Conservation (phyloP, 1,284 basidiomycete genomes). For the Schizophyllum commune region DNA sequence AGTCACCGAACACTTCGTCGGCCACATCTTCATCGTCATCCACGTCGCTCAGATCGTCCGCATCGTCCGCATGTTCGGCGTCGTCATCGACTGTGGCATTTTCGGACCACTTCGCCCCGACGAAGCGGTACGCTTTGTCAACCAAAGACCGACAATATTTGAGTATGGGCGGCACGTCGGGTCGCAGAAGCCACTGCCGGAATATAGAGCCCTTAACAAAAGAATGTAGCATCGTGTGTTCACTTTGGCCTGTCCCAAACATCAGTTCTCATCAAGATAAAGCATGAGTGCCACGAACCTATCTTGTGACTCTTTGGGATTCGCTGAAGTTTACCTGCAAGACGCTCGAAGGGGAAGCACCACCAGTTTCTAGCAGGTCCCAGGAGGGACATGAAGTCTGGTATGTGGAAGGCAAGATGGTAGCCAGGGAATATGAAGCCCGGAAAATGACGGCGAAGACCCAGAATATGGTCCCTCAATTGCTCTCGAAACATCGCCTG, state of each 20-base stretch:
- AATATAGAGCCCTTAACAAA: neutral
- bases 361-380: slow-evolving; percentile 19
- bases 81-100: no score
- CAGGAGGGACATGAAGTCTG: slow-evolving; percentile 20
- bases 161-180: slow-evolving; percentile 6
- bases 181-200: slow-evolving; percentile 3
- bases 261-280: no score
- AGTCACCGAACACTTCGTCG: no score
- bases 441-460: slow-evolving; percentile 6
- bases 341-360: slow-evolving; percentile 12
- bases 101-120: no score
- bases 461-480: slow-evolving; percentile 15
- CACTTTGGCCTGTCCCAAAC: neutral
- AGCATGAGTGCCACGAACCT: neutral
- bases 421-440: slow-evolving; percentile 13
- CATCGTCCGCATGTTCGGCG: no score
- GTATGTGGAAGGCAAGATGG: slow-evolving; percentile 25
- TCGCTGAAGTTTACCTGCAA: slow-evolving; percentile 9
- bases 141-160: no score
- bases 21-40: no score
- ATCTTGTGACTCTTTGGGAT: slow-evolving; percentile 8
- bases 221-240: neutral
- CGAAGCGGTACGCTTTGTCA: no score
- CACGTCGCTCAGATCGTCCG: no score
- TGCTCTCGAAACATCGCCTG: slow-evolving; percentile 6